A percentile compares a stretch with the other conserved stretches of the same genome.
These are phyloP conservation scores for Penicillium italicum DNA, from an alignment of 2,329 filamentous ascomycete genomes.

Conservation along the genomic window DNA sequence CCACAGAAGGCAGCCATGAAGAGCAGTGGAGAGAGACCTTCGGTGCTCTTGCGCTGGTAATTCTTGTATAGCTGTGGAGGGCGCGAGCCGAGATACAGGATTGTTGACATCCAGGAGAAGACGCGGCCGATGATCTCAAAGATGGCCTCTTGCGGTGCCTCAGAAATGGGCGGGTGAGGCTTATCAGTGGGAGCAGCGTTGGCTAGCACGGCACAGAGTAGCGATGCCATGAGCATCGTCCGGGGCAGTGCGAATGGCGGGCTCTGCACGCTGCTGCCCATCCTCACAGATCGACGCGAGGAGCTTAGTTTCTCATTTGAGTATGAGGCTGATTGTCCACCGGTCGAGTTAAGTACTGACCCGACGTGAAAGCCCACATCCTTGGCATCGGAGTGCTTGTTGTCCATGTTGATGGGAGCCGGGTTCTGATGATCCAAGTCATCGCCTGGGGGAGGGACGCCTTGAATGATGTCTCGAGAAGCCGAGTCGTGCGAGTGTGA, in stretches of 20 bases:
- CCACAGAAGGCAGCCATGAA: conserved; percentile 66
- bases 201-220: conserved; percentile 44
- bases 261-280: conserved; percentile 26
- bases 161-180: conserved; percentile 22
- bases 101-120: conserved; percentile 55
- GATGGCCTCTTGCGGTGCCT: conserved; percentile 24
- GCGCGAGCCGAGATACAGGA: conserved; percentile 57
- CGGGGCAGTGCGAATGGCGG: conserved; percentile 39
- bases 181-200: conserved; percentile 39
- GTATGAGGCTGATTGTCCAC: conserved; percentile 28
- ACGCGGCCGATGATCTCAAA: conserved; percentile 49
- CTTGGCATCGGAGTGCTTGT: conserved; percentile 29
- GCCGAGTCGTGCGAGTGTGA: conserved; percentile 28
- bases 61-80: conserved; percentile 66
- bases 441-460: conserved; percentile 35
- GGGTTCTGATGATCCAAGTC: conserved; percentile 20
- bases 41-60: conserved; percentile 58
- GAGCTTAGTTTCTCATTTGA: conserved; percentile 35
- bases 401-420: conserved; percentile 18
- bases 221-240: conserved; percentile 44
- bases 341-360: conserved; percentile 15
- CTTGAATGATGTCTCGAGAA: conserved; percentile 34
- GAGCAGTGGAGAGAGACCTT: conserved; percentile 60
- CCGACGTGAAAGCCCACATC: conserved; percentile 27
- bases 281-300: conserved; percentile 27